Percentiles rank a stretch among this genome's conserved stretches.
phyloP scores from a whole-genome alignment of 352 stramenopile genomes.

The Plasmopara muralis region DNA sequence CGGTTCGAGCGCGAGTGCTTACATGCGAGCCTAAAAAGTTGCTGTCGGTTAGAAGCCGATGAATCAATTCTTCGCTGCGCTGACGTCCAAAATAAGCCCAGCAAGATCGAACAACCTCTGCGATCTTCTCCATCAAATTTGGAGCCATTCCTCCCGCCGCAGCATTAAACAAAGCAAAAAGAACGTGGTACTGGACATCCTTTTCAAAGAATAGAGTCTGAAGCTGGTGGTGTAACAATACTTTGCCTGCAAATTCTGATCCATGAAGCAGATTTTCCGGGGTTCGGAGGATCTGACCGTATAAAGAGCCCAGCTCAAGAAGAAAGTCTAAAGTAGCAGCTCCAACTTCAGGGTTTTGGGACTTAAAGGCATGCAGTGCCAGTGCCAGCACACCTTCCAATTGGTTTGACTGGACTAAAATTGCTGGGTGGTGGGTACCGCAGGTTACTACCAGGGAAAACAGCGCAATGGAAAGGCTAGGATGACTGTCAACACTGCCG shows the following conservation, averaged over 20 bases:
- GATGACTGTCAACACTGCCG: constrained; percentile 46
- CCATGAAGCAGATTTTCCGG: constrained; percentile 39
- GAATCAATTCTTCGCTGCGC: constrained; percentile 56
- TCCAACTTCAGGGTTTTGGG: constrained; percentile 59
- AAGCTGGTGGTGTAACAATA: constrained; percentile 56
- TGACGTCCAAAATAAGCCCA: constrained; percentile 63
- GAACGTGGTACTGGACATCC: constrained; percentile 63
- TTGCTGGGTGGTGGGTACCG: constrained; percentile 44
- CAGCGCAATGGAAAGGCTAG: constrained; percentile 39
- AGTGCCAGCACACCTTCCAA: constrained; percentile 54
- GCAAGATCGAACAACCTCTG: constrained; percentile 65
- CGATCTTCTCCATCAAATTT: constrained; percentile 55
- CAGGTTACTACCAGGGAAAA: constrained; percentile 58
- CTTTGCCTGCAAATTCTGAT: constrained; percentile 42
- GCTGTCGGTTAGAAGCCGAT: constrained; percentile 49
- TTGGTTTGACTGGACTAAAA: constrained; percentile 64
- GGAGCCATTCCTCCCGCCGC: constrained; percentile 50
- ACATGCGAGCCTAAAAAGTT: constrained; percentile 61
- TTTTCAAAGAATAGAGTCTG: constrained; percentile 74
- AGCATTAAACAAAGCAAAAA: constrained; percentile 63
- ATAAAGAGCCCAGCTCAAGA: constrained; percentile 58
- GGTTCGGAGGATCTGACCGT: constrained; percentile 63
- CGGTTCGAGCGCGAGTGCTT: constrained; percentile 34
- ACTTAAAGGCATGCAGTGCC: constrained; percentile 53
- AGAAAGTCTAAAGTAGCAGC: constrained; percentile 51